These are phyloP conservation scores for Aureobasidium sp. DNA, from an alignment of 2,329 filamentous ascomycete species.

Conservation along the genomic window DNA sequence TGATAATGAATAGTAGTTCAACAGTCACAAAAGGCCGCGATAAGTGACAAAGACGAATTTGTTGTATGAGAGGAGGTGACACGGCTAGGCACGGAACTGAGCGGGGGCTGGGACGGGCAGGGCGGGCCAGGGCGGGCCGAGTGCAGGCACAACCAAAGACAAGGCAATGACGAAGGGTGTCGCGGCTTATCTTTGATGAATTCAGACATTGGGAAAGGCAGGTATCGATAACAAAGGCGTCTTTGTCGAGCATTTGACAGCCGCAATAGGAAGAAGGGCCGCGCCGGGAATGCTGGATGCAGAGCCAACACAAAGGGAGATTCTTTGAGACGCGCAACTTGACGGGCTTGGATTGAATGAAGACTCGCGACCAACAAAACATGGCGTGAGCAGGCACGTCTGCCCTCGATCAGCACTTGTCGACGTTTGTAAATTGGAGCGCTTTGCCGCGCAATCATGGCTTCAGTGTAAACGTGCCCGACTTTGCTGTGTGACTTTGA, in stretches of 20 bases:
- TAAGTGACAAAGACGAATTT: not conserved
- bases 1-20: not conserved
- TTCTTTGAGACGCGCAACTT: not conserved
- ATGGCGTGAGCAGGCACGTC: constrained; percentile 3
- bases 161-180: not conserved
- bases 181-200: constrained; percentile 1
- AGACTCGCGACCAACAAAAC: not conserved
- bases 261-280: not conserved
- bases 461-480: constrained; percentile 9
- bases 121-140: not conserved
- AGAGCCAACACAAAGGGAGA: not conserved
- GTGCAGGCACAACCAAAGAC: not conserved
- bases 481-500: too few relatives aligned
- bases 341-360: not conserved
- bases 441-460: constrained; percentile 5
- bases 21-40: not conserved
- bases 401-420: not conserved
- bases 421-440: not conserved
- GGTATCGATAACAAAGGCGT: not conserved
- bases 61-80: not conserved
- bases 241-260: not conserved
- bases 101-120: too few relatives aligned
- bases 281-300: not conserved
- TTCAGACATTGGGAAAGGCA: not conserved
- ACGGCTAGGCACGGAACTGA: not conserved